phyloP scores from a whole-genome alignment of 2,329 filamentous ascomycete genomes.

The Monilinia fructicola region DNA sequence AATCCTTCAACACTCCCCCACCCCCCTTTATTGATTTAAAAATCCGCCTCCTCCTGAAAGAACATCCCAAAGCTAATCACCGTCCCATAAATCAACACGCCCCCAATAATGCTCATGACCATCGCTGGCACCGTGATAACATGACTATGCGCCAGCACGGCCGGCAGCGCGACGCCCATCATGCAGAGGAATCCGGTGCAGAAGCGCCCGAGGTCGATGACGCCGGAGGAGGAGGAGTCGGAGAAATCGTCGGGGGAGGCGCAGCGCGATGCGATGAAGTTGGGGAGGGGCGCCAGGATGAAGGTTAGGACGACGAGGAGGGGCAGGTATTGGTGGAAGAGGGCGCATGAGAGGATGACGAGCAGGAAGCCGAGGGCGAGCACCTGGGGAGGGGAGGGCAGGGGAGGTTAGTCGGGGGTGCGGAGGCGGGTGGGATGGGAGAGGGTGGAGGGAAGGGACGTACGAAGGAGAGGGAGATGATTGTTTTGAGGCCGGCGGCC shows the following conservation, averaged over 20 bases:
- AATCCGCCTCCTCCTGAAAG: constrained; percentile 80
- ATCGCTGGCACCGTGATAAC: constrained; percentile 83
- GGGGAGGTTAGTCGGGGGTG: constrained; percentile 23
- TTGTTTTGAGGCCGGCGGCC: constrained; percentile 94
- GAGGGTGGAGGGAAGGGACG: constrained; percentile 36
- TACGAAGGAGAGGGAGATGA: constrained; percentile 97
- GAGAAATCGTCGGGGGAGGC: constrained; percentile 88
- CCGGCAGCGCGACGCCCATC: constrained; percentile 92
- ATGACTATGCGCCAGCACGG: constrained; percentile 81
- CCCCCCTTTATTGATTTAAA: background rate
- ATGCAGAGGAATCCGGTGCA: constrained; percentile 93
- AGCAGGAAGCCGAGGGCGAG: constrained; percentile 98
- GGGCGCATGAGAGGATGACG: constrained; percentile 94
- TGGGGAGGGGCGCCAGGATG: constrained; percentile 87
- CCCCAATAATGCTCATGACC: constrained; percentile 91
- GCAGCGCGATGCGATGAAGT: constrained; percentile 90
- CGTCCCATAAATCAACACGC: constrained; percentile 92
- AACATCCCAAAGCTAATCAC: constrained; percentile 99
- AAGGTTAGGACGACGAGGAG: constrained; percentile 96
- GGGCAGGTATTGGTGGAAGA: constrained; percentile 93
- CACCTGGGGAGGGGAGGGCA: constrained; percentile 51
- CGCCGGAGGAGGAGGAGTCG: constrained; percentile 73
- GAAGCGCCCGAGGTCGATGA: constrained; percentile 93
- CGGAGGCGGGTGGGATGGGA: background rate
- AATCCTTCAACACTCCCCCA: background rate